A percentile compares a stretch with the other conserved stretches of the same genome.
Conservation (phyloP, 805 yeast species). For the Saturnispora silvae region DNA sequence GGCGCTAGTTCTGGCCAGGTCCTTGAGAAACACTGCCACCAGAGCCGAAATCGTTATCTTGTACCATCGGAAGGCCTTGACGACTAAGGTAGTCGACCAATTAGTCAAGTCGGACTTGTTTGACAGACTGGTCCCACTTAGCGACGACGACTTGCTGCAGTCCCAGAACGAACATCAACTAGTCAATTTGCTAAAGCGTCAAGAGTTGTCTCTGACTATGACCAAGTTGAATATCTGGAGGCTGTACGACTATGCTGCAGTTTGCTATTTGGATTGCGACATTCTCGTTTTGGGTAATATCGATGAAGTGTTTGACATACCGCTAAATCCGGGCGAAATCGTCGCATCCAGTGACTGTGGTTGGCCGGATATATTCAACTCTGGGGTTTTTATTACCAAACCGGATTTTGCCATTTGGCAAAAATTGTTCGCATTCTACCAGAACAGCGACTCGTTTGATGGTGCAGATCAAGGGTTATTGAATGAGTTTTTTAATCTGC, state of each 20-base stretch:
- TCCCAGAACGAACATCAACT: slow-evolving; percentile 16
- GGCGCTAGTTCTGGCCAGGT: slow-evolving; percentile 23
- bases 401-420: slow-evolving; percentile 39
- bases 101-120: slow-evolving; percentile 13
- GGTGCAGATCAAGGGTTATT: slow-evolving; percentile 91
- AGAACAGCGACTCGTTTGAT: slow-evolving; percentile 41
- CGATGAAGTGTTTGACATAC: slow-evolving; percentile 21
- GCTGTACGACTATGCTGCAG: slow-evolving; percentile 29
- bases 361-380: slow-evolving; percentile 84
- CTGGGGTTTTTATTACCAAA: slow-evolving; percentile 57
- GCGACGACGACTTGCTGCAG: slow-evolving; percentile 16
- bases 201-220: slow-evolving; percentile 28
- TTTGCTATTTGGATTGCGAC: slow-evolving; percentile 59
- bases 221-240: slow-evolving; percentile 52
- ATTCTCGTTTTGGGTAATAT: slow-evolving; percentile 30
- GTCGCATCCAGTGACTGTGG: slow-evolving; percentile 74
- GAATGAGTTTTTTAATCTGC: slow-evolving; percentile 53
- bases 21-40: slow-evolving; percentile 17
- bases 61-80: slow-evolving; percentile 8
- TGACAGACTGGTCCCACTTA: slow-evolving; percentile 15
- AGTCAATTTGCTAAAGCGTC: slow-evolving; percentile 18
- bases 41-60: slow-evolving; percentile 18
- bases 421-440: slow-evolving; percentile 28
- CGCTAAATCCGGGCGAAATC: slow-evolving; percentile 18
- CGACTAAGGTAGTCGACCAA: slow-evolving; percentile 10